A percentile compares a stretch with the other conserved stretches of the same genome.
Conservation (phyloP, 129 eudicot species). For the Tagetes erecta region DNA sequence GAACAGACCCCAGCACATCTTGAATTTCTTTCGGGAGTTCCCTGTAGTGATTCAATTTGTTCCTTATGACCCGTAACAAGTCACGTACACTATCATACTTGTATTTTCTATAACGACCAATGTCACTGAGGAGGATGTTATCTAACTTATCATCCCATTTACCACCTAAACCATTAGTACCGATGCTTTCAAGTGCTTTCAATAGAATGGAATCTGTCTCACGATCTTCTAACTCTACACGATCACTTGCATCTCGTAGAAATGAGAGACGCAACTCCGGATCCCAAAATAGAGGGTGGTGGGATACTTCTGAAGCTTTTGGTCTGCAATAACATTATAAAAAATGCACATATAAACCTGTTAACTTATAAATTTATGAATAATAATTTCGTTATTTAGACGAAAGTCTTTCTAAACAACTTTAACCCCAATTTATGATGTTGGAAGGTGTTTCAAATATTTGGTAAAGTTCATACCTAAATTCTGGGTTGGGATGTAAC, state of each 20-base stretch:
- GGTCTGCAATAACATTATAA: conserved; percentile 47
- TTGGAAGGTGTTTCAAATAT: neutral
- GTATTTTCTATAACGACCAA: conserved; percentile 67
- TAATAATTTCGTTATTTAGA: neutral
- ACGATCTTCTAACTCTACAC: conserved; percentile 81
- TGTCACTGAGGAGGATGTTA: conserved; percentile 50
- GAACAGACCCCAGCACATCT: conserved; percentile 56
- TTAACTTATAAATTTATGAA: no score
- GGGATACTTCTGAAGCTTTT: conserved; percentile 50
- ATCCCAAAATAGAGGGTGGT: conserved; percentile 83
- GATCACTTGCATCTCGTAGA: conserved; percentile 78
- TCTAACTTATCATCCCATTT: conserved; percentile 82
- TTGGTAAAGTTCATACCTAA: conserved; percentile 49
- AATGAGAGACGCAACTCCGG: conserved; percentile 75
- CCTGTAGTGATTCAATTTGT: conserved; percentile 80
- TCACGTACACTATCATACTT: conserved; percentile 77
- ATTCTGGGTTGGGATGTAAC: conserved; percentile 63
- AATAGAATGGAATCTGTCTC: conserved; percentile 49
- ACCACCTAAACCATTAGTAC: conserved; percentile 60
- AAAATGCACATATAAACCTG: neutral
- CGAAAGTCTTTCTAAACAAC: neutral
- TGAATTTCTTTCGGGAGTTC: conserved; percentile 66
- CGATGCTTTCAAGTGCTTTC: conserved; percentile 56
- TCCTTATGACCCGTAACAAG: conserved; percentile 79
- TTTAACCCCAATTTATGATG: neutral